Evolutionary conservation across 305 asterid genomes (phyloP), one percentile per base, ranked within the genome.

Genomic region (Solanum chacoense): DNA sequence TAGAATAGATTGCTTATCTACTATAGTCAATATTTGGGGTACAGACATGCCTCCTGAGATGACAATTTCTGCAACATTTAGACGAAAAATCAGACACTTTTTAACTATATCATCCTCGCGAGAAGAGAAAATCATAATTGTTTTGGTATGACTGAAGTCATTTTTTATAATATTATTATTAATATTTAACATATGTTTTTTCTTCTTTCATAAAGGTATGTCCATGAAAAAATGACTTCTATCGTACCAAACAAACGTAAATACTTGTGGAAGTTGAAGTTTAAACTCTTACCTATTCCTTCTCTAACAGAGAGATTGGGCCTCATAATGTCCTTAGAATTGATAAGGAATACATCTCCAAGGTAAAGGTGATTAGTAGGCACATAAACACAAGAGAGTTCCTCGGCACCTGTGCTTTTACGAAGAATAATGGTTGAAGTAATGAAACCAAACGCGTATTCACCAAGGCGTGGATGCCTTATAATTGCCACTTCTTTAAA

Each of bases 41-140:
- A 95, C 91, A 1, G 96, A 93, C 94, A 94, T 92, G 76, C 98
- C 98, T 55, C 95, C 96, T 0, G 98, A 95, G 67, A 94, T 94
- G 13, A 95, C 96, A 78, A 95, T 95, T 91, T 95, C 98, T 95
- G 94, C 94, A 90, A 24, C 84, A 87, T 42, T 34, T 69, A 29
- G 28, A 75, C 37, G 29, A 24, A 10, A n/a, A 16, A 11, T 38
- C 10, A 0, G 32, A 8, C 45, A 31, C 26, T 59, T 59, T 3
- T 7, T 59, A 59, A 59, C 31, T 16, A 71, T 18, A 50, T 36
- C 42, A 83, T 72, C 13, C 20, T 29, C 11, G 1, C 5, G 38
- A 18, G 24, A 55, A 50, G 11, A 37, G 8, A 36, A 6, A 71
- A 1, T 36, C 8, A 5, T 74, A 37, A 29, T 5, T 13, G 26